Base-by-base conservation (phyloP, 108 stramenopile species). In the Pseudonitzschia pungens region DNA sequence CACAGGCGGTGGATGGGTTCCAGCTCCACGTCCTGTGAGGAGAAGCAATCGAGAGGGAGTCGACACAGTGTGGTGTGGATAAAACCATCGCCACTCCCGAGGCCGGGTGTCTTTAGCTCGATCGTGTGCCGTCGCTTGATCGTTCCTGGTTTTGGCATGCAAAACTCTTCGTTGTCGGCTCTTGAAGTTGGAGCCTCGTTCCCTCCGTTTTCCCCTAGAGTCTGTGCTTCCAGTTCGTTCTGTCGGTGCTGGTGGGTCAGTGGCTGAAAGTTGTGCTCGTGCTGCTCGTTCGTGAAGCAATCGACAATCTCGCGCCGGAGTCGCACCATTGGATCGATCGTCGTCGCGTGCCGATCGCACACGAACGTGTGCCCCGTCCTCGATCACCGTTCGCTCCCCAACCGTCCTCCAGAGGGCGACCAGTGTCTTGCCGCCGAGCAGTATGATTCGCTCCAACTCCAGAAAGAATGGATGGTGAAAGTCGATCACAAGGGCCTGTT, bases 1-100 rank as follows among this genome's bases (percentile, higher is more conserved):
- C 84, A 84, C 21, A 87, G 71, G 0, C 84, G 78, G 68, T 87
- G 86, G 27, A 87, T 65, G 29, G 80, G 54, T 26, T 78, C 83
- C 14, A 87, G 55, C 27, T 84, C 84, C 12, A 87, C 63, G 72
- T 87, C 86, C 11, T 73, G 44, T 33, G 73, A 68, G 33, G 71
- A 73, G 15, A 84, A 69, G 68, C 86, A 87, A 27, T 84, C 82
- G 63, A 87, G 53, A 0, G 86, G 86, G 15, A 87, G 51, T 18
- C 84, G 81, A 33, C 79, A 80, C 22, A 87, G 71, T 0, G 86
- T 84, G 18, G 86, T 87, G 60, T 87, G 86, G 50, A 87, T 87
- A 69, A 87, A 87, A 2, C 86, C 86, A 70, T 87, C 86, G 20
- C 79, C 77, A 50, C 69, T 41, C 5, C 83, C 83, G 69, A 87